Percentiles rank a stretch among this genome's conserved stretches.
These are phyloP conservation scores for Volvox reticuliferus DNA, from an alignment of 139 green algal genomes.

Conservation along the genomic window DNA sequence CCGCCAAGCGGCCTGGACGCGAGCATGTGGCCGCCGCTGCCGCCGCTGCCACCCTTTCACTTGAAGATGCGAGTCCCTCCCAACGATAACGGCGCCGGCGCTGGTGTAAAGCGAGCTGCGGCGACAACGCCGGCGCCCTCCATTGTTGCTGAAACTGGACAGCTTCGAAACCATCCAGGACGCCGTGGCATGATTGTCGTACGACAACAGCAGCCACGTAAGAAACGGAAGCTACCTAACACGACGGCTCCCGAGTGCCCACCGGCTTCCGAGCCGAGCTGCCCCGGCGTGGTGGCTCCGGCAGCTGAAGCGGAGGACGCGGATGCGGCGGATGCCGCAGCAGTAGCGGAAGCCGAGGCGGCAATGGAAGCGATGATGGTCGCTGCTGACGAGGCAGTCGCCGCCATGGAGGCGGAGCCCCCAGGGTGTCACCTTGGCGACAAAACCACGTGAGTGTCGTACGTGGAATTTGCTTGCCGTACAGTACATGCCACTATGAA, in stretches of 20 bases:
- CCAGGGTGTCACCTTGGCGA: not conserved
- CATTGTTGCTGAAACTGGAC: not conserved
- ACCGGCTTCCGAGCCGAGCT: not conserved
- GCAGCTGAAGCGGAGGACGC: not conserved
- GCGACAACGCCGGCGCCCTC: not conserved
- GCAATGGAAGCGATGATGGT: not conserved
- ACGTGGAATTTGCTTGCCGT: too few relatives aligned
- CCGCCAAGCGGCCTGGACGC: not conserved
- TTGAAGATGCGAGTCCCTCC: not conserved
- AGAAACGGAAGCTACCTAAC: not conserved
- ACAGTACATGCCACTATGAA: too few relatives aligned
- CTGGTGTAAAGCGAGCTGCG: not conserved
- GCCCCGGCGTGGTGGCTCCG: not conserved
- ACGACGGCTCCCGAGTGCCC: not conserved
- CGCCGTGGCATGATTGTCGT: not conserved
- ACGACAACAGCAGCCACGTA: not conserved
- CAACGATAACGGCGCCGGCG: not conserved
- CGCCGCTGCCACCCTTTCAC: not conserved
- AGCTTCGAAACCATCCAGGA: not conserved
- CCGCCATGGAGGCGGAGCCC: not conserved
- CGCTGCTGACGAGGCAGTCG: not conserved
- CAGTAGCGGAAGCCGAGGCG: not conserved
- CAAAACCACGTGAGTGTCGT: conserved; percentile 27
- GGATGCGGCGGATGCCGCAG: not conserved
- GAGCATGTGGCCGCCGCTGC: conserved; percentile 13